These are phyloP conservation scores for Aegilops speltoides DNA, from an alignment of 176 grass and related monocot genomes.

Conservation along the genomic window DNA sequence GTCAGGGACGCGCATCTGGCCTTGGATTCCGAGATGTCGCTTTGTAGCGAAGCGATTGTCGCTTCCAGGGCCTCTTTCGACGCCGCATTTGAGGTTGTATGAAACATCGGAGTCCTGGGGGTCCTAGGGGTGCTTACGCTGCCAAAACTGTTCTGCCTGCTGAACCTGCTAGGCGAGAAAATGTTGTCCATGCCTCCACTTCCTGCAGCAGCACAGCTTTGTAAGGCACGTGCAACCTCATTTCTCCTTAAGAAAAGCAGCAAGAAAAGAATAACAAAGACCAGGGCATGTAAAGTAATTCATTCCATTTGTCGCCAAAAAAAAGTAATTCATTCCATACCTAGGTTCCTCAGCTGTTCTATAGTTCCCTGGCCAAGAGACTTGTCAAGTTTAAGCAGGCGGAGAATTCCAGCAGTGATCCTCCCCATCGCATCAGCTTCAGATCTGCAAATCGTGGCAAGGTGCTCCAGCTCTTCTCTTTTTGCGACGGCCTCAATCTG, in stretches of 20 bases:
- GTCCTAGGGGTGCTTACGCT: constrained; percentile 64
- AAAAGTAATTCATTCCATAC: constrained; percentile 42
- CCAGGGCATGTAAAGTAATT: not conserved
- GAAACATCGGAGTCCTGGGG: constrained; percentile 59
- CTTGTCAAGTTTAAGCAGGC: constrained; percentile 90
- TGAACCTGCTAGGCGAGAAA: constrained; percentile 64
- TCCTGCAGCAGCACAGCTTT: constrained; percentile 54
- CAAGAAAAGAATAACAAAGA: not conserved
- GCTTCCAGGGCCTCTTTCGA: constrained; percentile 63
- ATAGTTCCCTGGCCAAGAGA: constrained; percentile 89
- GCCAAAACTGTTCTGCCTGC: constrained; percentile 87
- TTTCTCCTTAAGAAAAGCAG: not conserved
- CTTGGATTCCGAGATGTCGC: constrained; percentile 68
- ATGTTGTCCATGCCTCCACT: constrained; percentile 74
- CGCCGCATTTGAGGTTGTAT: constrained; percentile 19
- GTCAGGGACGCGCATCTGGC: constrained; percentile 59
- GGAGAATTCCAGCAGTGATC: constrained; percentile 88
- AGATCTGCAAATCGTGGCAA: constrained; percentile 73
- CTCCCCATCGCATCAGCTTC: constrained; percentile 96
- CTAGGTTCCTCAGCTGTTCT: constrained; percentile 83
- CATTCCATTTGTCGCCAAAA: constrained; percentile 13
- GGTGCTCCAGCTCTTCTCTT: constrained; percentile 88
- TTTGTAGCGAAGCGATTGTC: constrained; percentile 63
- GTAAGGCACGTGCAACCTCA: not conserved
- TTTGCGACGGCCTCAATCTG: constrained; percentile 95